Conservation (phyloP, 768 basidiomycete genomes). For the Macrolepiota fuliginosa region DNA sequence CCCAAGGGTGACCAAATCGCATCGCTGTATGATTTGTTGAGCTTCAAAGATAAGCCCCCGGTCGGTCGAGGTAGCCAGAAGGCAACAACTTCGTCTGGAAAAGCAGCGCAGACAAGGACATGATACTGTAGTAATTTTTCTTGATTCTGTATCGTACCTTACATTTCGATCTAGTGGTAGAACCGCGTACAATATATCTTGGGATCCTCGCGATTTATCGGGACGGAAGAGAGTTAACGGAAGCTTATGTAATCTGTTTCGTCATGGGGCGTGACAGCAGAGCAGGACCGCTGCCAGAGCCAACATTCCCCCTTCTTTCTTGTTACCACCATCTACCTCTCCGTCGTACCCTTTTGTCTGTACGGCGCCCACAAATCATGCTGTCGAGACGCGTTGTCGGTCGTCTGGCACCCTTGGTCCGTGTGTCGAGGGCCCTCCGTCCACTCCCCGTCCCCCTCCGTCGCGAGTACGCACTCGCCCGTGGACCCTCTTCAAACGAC, state of each 20-base stretch:
- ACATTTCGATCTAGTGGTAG: not conserved
- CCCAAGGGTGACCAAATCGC: slow-evolving; percentile 89
- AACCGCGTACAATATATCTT: not conserved
- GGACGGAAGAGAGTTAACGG: not conserved
- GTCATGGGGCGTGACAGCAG: slow-evolving; percentile 1
- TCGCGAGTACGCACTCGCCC: slow-evolving; percentile 12
- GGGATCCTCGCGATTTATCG: not conserved
- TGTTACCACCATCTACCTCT: not conserved
- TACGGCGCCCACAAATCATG: slow-evolving; percentile 5
- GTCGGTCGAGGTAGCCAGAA: not conserved
- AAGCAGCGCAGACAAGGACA: not conserved
- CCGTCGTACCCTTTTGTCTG: not conserved
- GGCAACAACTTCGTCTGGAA: not conserved
- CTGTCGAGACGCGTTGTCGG: slow-evolving; percentile 11
- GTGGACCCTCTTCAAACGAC: slow-evolving; percentile 69
- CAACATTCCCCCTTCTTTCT: not conserved
- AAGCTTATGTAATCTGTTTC: slow-evolving; percentile 2
- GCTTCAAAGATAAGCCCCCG: slow-evolving; percentile 66
- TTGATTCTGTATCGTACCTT: slow-evolving; percentile 2
- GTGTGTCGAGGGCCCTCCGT: not conserved
- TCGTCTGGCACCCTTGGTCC: slow-evolving; percentile 2
- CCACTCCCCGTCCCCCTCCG: not conserved
- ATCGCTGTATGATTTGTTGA: slow-evolving; percentile 81
- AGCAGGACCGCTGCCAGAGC: not conserved
- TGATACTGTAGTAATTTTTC: slow-evolving; percentile 1